Base-by-base conservation (phyloP, 331 rosid genomes). In the Acacia pycnantha region DNA sequence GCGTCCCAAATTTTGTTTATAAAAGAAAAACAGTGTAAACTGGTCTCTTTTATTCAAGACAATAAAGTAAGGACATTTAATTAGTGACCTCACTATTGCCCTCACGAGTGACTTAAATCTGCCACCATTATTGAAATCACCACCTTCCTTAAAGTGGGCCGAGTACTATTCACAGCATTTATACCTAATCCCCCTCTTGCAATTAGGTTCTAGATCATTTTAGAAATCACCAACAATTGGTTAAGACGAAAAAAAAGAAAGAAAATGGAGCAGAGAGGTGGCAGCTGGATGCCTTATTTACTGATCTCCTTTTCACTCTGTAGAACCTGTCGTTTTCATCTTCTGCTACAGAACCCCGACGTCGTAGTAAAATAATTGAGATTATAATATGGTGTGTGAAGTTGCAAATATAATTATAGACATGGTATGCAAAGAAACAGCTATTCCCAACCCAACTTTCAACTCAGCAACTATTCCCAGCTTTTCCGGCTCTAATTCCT, bases 401-500 rank as follows among this genome's bases (percentile, higher is more conserved):
- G 33, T 76, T 47, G 56, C 66, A 69, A 44, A 77, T 8, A 79
- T 7, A 5, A 54, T 21, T 58, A 5, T 82, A 79, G 18, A 27
- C 29, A 79, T 33, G 43, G 75, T 43, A 43, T 51, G 41, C 58
- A 78, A 5, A 62, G 72, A 67, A 77, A 87, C 86, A 87, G 87
- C 85, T 85, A 85, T 76, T 85, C 70, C 77, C 87, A 70, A 82
- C 82, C 77, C 85, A 70, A 82, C 82, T 88, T 84, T 84, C 80
- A 78, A 59, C 14, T 62, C 37, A n/a, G 4, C 26, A 11, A 40
- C 77, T 48, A 78, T 19, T 79, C 80, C 93, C 94, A 77, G 86
- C 86, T 84, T 90, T 89, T 59, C 88, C 89, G 97, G 92, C 97
- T 85, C 22, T 64, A 83, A 86, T 89, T 90, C 93, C 94, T 93